Conservation (phyloP, 116 monocot species). For the Iris pallida region DNA sequence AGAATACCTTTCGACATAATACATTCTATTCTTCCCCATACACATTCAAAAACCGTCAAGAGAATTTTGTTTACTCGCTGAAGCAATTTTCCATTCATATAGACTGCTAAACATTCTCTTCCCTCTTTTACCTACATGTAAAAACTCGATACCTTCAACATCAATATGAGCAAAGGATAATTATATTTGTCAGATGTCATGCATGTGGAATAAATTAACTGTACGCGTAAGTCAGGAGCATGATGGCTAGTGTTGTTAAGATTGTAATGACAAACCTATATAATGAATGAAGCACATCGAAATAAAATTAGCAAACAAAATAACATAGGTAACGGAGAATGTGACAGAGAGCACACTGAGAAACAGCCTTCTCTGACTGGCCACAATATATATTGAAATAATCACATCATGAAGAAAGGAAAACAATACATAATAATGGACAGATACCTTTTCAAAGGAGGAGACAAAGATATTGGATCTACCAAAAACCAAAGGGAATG, state of each 20-base stretch:
- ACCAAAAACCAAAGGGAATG: slow-evolving; percentile 57
- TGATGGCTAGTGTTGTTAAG: too few relatives aligned
- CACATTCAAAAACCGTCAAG: slow-evolving; percentile 34
- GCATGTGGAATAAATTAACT: too few relatives aligned
- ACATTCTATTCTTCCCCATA: slow-evolving; percentile 31
- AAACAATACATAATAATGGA: neutral
- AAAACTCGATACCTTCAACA: neutral
- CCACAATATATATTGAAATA: too few relatives aligned
- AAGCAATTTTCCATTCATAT: slow-evolving; percentile 32
- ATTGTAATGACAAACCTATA: too few relatives aligned
- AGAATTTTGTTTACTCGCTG: slow-evolving; percentile 27
- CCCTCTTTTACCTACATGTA: slow-evolving; percentile 42
- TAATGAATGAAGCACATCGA: too few relatives aligned
- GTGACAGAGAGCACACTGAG: too few relatives aligned
- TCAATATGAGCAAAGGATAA: neutral
- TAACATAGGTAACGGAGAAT: too few relatives aligned
- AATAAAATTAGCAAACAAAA: too few relatives aligned
- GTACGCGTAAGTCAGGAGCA: too few relatives aligned
- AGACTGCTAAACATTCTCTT: slow-evolving; percentile 42
- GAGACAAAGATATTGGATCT: slow-evolving; percentile 44
- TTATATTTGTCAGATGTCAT: too few relatives aligned
- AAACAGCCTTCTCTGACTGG: too few relatives aligned
- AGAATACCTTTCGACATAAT: slow-evolving; percentile 30
- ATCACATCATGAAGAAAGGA: neutral
- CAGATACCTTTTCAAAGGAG: slow-evolving; percentile 51